Base-by-base conservation (phyloP, 441 rosid genomes). In the Gossypium schwendimanii region DNA sequence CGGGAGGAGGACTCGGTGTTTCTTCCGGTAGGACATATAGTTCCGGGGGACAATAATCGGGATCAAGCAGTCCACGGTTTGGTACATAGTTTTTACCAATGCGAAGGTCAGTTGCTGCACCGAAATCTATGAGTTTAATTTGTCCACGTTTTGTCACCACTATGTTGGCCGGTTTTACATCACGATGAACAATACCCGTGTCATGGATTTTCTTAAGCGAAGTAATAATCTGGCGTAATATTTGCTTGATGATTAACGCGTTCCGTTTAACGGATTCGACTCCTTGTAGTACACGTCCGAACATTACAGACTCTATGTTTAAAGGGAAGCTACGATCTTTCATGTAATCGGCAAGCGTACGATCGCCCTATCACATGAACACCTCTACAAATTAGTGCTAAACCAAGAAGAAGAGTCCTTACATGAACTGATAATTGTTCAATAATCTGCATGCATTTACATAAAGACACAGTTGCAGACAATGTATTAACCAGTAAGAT, bases 51-150 rank as follows among this genome's bases (percentile, higher is more conserved):
- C 93, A 94, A 71, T 89, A 94, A 78, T 86, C 97, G 44, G 98
- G 98, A 82, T 94, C 97, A 10, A 92, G 88, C 78, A 92, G 84
- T 7, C 81, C 75, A 45, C 86, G 83, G 11, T 92, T 67, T 0
- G 97, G 97, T 60, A 89, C 77, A 75, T 86, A 94, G 75, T 94
- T 92, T 85, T 94, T 94, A 57, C 99, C 99, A 17, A 92, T 94
- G 21, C 99, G 92, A 66, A 94, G 97, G 77, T 94, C 99, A 24
- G 97, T 81, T 59, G 99, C 99, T 17, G 97, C 97, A n/a, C 97
- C 97, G 74, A 94, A 92, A 84, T 94, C 99, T 54, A 94, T 94
- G 79, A 94, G 97, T 86, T 92, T 94, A 69, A 94, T 86, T 85
- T 85, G 87, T 1, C 98, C 97, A 66, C 81, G 89, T 85, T 91